Conservation (phyloP, 768 basidiomycete genomes). For the Lactarius vividus region DNA sequence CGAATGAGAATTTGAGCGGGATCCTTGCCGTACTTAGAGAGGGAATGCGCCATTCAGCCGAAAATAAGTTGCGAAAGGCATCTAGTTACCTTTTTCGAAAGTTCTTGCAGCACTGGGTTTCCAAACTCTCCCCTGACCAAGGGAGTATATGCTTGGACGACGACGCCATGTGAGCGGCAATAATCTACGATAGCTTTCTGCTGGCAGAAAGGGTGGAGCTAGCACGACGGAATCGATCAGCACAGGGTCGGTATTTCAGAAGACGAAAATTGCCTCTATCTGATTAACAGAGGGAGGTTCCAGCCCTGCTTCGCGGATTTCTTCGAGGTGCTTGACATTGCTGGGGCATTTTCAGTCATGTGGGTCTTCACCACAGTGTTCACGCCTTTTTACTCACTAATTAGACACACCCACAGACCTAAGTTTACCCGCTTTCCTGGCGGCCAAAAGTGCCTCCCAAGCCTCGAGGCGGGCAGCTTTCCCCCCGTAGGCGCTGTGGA, state of each 20-base stretch:
- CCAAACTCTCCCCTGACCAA: constrained; percentile 52
- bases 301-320: constrained; percentile 61
- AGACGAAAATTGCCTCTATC: constrained; percentile 53
- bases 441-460: constrained; percentile 66
- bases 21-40: constrained; percentile 51
- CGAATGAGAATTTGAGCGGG: constrained; percentile 81
- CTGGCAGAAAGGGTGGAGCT: constrained; percentile 74
- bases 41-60: background rate
- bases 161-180: constrained; percentile 55
- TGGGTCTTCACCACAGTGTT: background rate
- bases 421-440: constrained; percentile 62
- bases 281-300: constrained; percentile 76
- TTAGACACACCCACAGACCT: constrained; percentile 80
- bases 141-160: constrained; percentile 75
- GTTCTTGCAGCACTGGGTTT: constrained; percentile 48
- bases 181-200: constrained; percentile 41
- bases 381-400: constrained; percentile 48
- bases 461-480: constrained; percentile 63
- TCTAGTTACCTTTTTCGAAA: constrained; percentile 56
- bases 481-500: constrained; percentile 70
- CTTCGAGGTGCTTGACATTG: constrained; percentile 67
- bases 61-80: background rate
- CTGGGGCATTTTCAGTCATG: constrained; percentile 37
- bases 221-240: constrained; percentile 1
- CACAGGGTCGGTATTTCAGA: background rate